Evolutionary conservation across 1,284 basidiomycete species (phyloP).

Genomic region (Apiotrichum akiyoshidainum): DNA sequence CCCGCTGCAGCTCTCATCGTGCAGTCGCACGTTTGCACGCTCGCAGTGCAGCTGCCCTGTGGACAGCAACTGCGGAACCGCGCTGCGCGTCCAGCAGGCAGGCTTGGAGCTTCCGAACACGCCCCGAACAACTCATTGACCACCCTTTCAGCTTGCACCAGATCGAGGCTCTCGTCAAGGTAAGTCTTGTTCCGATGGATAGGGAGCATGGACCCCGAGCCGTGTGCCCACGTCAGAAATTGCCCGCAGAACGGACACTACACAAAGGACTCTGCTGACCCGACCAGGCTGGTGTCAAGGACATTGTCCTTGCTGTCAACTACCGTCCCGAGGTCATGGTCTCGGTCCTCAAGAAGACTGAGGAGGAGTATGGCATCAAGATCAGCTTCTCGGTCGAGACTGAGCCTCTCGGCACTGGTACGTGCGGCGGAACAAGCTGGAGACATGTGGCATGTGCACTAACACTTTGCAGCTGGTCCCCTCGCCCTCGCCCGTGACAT

Average conservation of each 20-base stretch:
- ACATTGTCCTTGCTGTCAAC: conserved; percentile 58
- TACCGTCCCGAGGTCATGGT: conserved; percentile 58
- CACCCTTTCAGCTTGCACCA: conserved; percentile 52
- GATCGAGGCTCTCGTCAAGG: conserved; percentile 57
- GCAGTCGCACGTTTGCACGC: too few relatives aligned
- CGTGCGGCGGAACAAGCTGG: conserved; percentile 14
- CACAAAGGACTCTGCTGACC: conserved; percentile 6
- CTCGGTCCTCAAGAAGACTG: conserved; percentile 55
- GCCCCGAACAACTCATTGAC: background rate
- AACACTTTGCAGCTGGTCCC: conserved; percentile 51
- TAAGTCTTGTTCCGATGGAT: conserved; percentile 22
- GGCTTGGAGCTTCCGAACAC: too few relatives aligned
- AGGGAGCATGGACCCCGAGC: background rate
- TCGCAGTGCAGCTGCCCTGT: too few relatives aligned
- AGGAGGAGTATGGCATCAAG: conserved; percentile 57
- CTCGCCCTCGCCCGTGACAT: conserved; percentile 56
- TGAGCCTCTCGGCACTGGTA: conserved; percentile 57
- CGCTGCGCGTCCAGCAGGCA: background rate
- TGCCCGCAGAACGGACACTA: background rate
- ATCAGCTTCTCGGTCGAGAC: conserved; percentile 57
- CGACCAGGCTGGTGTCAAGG: conserved; percentile 55
- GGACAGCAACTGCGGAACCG: background rate
- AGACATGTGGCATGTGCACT: background rate
- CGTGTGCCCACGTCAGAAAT: background rate
- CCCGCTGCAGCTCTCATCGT: background rate